Evolutionary conservation across 2,329 filamentous ascomycete genomes (phyloP).

Genomic region (Elsinoe ampelina): DNA sequence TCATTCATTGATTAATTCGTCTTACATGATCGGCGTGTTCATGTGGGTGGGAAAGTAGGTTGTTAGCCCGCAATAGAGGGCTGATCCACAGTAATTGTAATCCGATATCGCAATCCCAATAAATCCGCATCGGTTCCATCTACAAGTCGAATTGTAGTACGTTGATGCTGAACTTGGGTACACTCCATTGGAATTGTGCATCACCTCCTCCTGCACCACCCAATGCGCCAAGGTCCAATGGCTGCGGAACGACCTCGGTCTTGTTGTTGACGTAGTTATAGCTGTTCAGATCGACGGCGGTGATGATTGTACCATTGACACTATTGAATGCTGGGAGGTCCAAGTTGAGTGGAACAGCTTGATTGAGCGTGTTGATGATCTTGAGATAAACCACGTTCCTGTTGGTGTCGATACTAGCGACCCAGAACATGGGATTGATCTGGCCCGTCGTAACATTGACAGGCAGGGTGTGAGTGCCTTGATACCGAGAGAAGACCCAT

Average conservation of each 20-base stretch:
- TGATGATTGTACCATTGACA: slow-evolving; percentile 25
- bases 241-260: slow-evolving; percentile 20
- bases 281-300: slow-evolving; percentile 18
- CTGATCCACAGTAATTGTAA: no score
- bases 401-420: slow-evolving; percentile 21
- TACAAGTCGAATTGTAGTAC: slow-evolving; percentile 22
- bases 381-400: slow-evolving; percentile 17
- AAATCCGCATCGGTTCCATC: neutral
- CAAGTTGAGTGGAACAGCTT: slow-evolving; percentile 20
- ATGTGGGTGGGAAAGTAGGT: no score
- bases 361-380: slow-evolving; percentile 21
- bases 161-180: slow-evolving; percentile 21
- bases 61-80: no score
- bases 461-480: slow-evolving; percentile 25
- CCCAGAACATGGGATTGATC: slow-evolving; percentile 27
- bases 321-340: slow-evolving; percentile 17
- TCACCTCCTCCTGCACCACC: slow-evolving; percentile 3
- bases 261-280: slow-evolving; percentile 23
- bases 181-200: slow-evolving; percentile 20
- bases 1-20: no score
- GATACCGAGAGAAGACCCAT: slow-evolving; percentile 23
- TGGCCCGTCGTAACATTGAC: slow-evolving; percentile 22
- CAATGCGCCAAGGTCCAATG: slow-evolving; percentile 15
- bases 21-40: no score
- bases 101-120: no score